phyloP scores from a whole-genome alignment of 345 rosid genomes.

The Reutealis trisperma region DNA sequence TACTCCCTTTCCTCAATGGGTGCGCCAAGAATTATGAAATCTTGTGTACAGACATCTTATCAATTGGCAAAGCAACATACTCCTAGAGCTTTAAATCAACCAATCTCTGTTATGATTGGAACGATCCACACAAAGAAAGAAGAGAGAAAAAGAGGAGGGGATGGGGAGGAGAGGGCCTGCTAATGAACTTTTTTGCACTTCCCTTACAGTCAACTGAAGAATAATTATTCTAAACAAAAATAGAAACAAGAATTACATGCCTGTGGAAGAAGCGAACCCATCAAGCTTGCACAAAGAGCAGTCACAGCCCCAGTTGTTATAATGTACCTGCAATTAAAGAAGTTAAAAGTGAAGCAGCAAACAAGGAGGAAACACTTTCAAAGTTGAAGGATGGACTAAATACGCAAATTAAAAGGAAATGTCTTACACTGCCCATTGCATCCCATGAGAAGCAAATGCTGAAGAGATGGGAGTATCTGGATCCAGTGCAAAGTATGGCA shows the following conservation, averaged over 20 bases:
- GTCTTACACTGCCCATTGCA: constrained; percentile 79
- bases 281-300: constrained; percentile 65
- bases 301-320: constrained; percentile 67
- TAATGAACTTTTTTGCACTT: neutral
- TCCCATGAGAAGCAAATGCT: constrained; percentile 66
- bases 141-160: too few relatives aligned
- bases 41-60: neutral
- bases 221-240: constrained; percentile 8
- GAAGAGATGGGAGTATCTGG: constrained; percentile 78
- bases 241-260: constrained; percentile 22
- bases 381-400: neutral
- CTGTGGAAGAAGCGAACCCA: constrained; percentile 75
- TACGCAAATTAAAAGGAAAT: neutral
- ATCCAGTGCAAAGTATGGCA: constrained; percentile 59
- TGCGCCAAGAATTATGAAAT: neutral
- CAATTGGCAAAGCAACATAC: neutral
- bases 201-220: neutral
- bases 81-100: neutral
- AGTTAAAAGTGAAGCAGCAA: constrained; percentile 3
- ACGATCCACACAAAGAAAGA: neutral
- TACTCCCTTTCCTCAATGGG: neutral
- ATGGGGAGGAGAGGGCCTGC: too few relatives aligned
- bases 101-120: neutral
- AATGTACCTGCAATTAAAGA: constrained; percentile 43
- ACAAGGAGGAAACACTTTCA: neutral